Conservation (phyloP, 176 grass and related monocot genomes). For the Hordeum vulgare region MorexV3_pseudomolecules_assembly NC_058518.1:37686761-37687260, state of each 20-base stretch:
- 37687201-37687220: neutral
- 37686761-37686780: too few relatives aligned
- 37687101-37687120: neutral
- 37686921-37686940: neutral
- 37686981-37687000: neutral
- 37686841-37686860: neutral
- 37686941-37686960: neutral
- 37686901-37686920: neutral
- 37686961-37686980: neutral
- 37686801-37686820: neutral
- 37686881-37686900: neutral
- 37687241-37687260: neutral
- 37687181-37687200: neutral
- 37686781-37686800: too few relatives aligned
- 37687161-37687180: slow-evolving; percentile 11
- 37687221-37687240: neutral
- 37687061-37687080: slow-evolving; percentile 30
- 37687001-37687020: neutral
- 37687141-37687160: slow-evolving; percentile 31
- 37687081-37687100: neutral
- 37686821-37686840: neutral
- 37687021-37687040: neutral
- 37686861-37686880: too few relatives aligned
- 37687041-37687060: slow-evolving; percentile 6
- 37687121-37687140: neutral